Percentiles rank a stretch among this genome's conserved stretches.
phyloP scores from a whole-genome alignment of 176 grass and related monocot genomes.

The Musa schizocarpa region DNA sequence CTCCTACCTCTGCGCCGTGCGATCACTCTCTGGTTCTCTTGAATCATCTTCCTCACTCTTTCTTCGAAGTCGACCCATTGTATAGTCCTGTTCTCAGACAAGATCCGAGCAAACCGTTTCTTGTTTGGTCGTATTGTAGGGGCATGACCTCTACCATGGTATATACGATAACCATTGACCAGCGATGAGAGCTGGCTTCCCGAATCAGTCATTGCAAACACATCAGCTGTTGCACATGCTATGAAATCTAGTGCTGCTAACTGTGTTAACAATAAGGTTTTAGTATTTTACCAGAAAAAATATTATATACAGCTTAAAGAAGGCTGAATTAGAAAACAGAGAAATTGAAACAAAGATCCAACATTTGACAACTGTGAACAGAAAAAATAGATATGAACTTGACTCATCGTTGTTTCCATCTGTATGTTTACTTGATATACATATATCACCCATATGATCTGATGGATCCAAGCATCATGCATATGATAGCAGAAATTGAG shows the following conservation, averaged over 20 bases:
- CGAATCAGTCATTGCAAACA: slow-evolving; percentile 92
- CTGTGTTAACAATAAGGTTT: slow-evolving; percentile 27
- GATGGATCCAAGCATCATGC: too few relatives aligned
- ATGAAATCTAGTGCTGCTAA: slow-evolving; percentile 86
- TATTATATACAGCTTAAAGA: background rate
- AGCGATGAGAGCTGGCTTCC: slow-evolving; percentile 95
- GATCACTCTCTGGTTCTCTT: slow-evolving; percentile 70
- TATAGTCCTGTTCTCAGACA: slow-evolving; percentile 45
- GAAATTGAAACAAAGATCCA: background rate
- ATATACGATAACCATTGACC: slow-evolving; percentile 69
- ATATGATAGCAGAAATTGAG: too few relatives aligned
- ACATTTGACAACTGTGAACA: background rate
- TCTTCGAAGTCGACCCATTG: slow-evolving; percentile 49
- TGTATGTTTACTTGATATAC: too few relatives aligned
- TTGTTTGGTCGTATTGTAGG: slow-evolving; percentile 76
- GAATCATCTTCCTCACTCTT: slow-evolving; percentile 77
- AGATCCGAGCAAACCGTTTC: slow-evolving; percentile 67
- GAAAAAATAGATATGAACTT: too few relatives aligned
- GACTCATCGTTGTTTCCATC: too few relatives aligned
- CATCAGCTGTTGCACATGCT: slow-evolving; percentile 72
- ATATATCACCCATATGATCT: too few relatives aligned
- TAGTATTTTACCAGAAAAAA: background rate
- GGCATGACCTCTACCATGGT: slow-evolving; percentile 70
- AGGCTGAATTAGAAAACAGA: background rate
- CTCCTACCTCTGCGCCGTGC: slow-evolving; percentile 57